Percentiles rank a stretch among this genome's conserved stretches.
Evolutionary conservation across 2,329 filamentous ascomycete genomes (phyloP).

Genomic region (Pezicula carpinea): DNA sequence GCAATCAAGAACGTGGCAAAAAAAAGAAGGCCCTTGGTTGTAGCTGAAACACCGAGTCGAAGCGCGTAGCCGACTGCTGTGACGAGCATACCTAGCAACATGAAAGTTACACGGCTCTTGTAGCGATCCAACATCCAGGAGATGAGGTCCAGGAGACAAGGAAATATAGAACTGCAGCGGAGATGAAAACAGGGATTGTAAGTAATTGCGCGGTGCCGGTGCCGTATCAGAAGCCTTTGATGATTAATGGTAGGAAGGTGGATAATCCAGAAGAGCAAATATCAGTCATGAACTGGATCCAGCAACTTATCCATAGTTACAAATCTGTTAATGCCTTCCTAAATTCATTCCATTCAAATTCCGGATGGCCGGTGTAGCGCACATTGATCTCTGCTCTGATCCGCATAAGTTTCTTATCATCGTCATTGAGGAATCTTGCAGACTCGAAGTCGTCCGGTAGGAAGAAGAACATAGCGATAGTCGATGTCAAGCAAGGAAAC

Average conservation of each 20-base stretch:
- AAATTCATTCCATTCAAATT: conserved; percentile 47
- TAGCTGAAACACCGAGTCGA: neutral
- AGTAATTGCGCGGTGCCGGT: conserved; percentile 47
- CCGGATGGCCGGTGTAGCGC: conserved; percentile 21
- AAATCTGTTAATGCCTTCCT: conserved; percentile 41
- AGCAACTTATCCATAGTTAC: conserved; percentile 44
- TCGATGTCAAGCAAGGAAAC: conserved; percentile 33
- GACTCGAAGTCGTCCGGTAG: conserved; percentile 41
- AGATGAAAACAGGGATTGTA: conserved; percentile 52
- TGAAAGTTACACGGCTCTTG: conserved; percentile 3
- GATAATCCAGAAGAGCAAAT: conserved; percentile 45
- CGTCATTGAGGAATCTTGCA: conserved; percentile 43
- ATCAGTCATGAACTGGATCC: conserved; percentile 16
- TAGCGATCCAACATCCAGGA: conserved; percentile 42
- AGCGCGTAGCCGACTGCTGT: conserved; percentile 7
- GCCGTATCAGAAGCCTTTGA: conserved; percentile 46
- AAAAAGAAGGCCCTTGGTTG: conserved; percentile 31
- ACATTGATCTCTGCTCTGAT: conserved; percentile 39
- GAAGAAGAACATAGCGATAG: conserved; percentile 40
- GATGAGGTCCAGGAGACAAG: conserved; percentile 33
- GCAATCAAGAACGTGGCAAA: conserved; percentile 45
- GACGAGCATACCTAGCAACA: conserved; percentile 3
- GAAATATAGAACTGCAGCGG: conserved; percentile 42
- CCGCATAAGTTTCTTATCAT: conserved; percentile 46
- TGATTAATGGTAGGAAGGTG: conserved; percentile 53